Conservation (phyloP, 2,329 filamentous ascomycete genomes). For the Didymosphaeria variabile region DNA sequence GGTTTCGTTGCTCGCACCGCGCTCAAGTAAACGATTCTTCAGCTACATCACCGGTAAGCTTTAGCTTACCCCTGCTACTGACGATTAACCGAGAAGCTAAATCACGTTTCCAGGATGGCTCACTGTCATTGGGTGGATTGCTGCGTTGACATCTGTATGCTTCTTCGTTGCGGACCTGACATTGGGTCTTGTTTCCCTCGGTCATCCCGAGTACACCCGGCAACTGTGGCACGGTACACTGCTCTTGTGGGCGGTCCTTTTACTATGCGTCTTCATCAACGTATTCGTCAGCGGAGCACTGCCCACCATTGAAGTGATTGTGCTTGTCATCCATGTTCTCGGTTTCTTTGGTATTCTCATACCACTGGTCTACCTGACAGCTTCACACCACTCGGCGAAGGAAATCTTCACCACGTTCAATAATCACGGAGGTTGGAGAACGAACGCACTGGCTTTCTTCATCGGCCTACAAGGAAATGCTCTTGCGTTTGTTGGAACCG, state of each 20-base stretch:
- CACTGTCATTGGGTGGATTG: slow-evolving; percentile 56
- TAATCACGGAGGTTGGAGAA: slow-evolving; percentile 57
- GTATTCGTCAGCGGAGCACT: slow-evolving; percentile 57
- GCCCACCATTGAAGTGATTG: slow-evolving; percentile 59
- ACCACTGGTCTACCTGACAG: slow-evolving; percentile 45
- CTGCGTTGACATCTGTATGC: slow-evolving; percentile 47
- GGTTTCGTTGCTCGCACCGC: slow-evolving; percentile 56
- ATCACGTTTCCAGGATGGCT: slow-evolving; percentile 52
- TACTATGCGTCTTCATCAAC: slow-evolving; percentile 57
- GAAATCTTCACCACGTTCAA: slow-evolving; percentile 58
- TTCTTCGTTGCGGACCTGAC: slow-evolving; percentile 48
- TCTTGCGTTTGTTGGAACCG: slow-evolving; percentile 50
- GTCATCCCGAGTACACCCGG: slow-evolving; percentile 46
- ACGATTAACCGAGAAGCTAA: neutral
- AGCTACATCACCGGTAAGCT: slow-evolving; percentile 54
- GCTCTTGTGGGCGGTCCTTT: slow-evolving; percentile 56
- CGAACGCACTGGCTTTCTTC: slow-evolving; percentile 55
- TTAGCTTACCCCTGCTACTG: neutral
- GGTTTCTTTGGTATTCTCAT: slow-evolving; percentile 64
- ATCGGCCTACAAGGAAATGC: slow-evolving; percentile 54
- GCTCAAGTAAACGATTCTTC: slow-evolving; percentile 53
- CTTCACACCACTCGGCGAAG: slow-evolving; percentile 50
- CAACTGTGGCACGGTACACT: slow-evolving; percentile 62
- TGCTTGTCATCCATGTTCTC: slow-evolving; percentile 61
- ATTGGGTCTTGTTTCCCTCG: slow-evolving; percentile 50